Percentiles rank a stretch among this genome's conserved stretches.
These are phyloP conservation scores for Tylopilus plumbeoviolaceoides DNA, from an alignment of 768 basidiomycete species.

Conservation along the genomic window DNA sequence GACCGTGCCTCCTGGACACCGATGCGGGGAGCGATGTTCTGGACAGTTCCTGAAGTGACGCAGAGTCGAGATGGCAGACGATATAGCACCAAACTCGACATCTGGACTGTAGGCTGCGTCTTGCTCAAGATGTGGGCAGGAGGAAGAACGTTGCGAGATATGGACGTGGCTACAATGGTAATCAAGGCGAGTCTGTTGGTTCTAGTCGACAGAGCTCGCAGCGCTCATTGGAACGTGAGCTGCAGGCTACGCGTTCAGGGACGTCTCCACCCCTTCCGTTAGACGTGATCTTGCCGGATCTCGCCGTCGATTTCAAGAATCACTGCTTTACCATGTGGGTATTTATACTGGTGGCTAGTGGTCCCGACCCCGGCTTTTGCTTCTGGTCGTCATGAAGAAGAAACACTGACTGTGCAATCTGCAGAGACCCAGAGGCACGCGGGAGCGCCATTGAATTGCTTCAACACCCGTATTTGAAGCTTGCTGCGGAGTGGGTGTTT, in stretches of 20 bases:
- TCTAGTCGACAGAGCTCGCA: too few species aligned
- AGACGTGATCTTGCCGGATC: conserved; percentile 62
- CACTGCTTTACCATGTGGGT: too few species aligned
- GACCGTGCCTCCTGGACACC: conserved; percentile 73
- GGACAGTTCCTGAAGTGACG: conserved; percentile 95
- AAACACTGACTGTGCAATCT: too few species aligned
- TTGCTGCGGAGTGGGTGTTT: too few species aligned
- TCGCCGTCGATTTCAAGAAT: too few species aligned
- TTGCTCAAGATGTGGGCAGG: conserved; percentile 97
- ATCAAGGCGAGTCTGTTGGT: conserved; percentile 56
- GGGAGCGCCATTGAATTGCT: too few species aligned
- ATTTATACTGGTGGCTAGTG: too few species aligned
- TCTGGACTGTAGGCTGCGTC: conserved; percentile 97
- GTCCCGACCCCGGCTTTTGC: too few species aligned
- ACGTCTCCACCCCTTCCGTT: conserved; percentile 66
- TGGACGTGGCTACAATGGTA: conserved; percentile 82
- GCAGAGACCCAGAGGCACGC: too few species aligned
- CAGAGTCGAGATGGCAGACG: conserved; percentile 69
- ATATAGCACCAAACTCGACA: conserved; percentile 92
- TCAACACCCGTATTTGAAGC: too few species aligned
- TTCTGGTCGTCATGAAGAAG: too few species aligned
- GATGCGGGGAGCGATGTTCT: conserved; percentile 95
- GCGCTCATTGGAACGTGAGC: too few species aligned
- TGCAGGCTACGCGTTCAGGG: conserved; percentile 66
- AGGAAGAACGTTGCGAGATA: conserved; percentile 78